These are phyloP conservation scores for Xerocomellus dryophilus DNA, from an alignment of 768 basidiomycete genomes.

Conservation along the genomic window DNA sequence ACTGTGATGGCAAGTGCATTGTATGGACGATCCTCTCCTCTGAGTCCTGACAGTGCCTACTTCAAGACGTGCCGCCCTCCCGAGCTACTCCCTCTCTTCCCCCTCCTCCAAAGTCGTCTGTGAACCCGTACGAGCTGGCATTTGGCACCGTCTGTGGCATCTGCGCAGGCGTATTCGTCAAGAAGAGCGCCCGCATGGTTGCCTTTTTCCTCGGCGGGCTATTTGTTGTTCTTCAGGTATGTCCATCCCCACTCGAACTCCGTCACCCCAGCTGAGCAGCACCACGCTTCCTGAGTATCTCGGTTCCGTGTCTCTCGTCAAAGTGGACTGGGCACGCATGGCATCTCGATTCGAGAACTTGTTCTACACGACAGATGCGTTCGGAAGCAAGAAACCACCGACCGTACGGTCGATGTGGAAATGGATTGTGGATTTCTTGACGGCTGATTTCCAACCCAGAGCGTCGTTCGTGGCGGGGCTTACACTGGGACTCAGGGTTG, in stretches of 20 bases:
- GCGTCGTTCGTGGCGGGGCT: conserved; percentile 88
- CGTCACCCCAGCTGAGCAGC: conserved; percentile 1
- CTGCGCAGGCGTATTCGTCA: conserved; percentile 90
- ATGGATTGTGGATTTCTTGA: conserved; percentile 76
- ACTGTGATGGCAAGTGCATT: conserved; percentile 51
- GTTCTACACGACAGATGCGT: conserved; percentile 62
- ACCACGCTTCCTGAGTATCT: conserved; percentile 64
- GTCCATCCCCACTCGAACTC: conserved; percentile 13
- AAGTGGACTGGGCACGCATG: conserved; percentile 75
- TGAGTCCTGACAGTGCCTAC: conserved; percentile 4
- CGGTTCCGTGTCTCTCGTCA: conserved; percentile 65
- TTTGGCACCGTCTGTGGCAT: conserved; percentile 89
- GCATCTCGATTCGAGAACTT: conserved; percentile 65
- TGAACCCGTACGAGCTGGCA: conserved; percentile 77
- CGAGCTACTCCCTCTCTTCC: conserved; percentile 13
- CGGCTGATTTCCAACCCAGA: conserved; percentile 88
- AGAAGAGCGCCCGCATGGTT: conserved; percentile 83
- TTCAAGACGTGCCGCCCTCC: conserved; percentile 10
- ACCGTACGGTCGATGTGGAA: conserved; percentile 63
- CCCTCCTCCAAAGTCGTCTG: conserved; percentile 64
- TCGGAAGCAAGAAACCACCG: conserved; percentile 55
- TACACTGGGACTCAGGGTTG: conserved; percentile 74
- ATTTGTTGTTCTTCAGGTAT: conserved; percentile 87
- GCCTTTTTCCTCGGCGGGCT: conserved; percentile 89
- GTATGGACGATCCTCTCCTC: background rate